Conservation (phyloP, 768 basidiomycete genomes). For the Leccinum subgranulosum region DNA sequence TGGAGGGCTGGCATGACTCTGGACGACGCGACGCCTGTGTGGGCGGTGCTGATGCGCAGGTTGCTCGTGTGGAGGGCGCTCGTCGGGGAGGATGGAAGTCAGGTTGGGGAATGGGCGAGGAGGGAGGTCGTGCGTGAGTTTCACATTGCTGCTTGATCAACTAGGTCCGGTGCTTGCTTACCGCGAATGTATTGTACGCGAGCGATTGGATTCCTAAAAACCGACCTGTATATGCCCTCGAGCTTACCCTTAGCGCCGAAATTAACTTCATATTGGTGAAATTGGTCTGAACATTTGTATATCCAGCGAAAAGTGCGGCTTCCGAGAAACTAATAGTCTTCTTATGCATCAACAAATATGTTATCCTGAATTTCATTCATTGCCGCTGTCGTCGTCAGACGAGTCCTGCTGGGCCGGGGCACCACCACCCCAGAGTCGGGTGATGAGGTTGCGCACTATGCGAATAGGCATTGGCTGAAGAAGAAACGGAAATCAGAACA, state of each 20-base stretch:
- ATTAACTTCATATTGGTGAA: not conserved
- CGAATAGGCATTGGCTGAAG: conserved; percentile 59
- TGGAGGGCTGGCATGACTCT: not conserved
- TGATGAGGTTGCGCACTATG: conserved; percentile 54
- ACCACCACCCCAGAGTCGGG: conserved; percentile 46
- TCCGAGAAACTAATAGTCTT: not conserved
- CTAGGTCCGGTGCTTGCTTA: not conserved
- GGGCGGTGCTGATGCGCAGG: not conserved
- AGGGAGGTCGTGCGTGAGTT: conserved; percentile 12
- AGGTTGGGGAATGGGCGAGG: conserved; percentile 48
- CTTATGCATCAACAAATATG: not conserved
- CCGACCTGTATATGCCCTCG: not conserved
- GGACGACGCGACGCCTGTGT: not conserved
- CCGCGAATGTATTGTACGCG: not conserved
- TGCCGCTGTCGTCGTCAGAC: conserved; percentile 16
- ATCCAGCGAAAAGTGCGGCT: not conserved
- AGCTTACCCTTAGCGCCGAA: not conserved
- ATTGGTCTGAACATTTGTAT: not conserved
- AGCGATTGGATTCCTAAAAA: not conserved
- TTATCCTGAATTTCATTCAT: not conserved
- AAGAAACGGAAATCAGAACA: not conserved
- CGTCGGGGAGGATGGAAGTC: not conserved
- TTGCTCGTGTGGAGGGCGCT: not conserved
- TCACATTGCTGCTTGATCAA: not conserved
- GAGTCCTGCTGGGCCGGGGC: conserved; percentile 19